Evolutionary conservation across 2,329 filamentous ascomycete genomes (phyloP).

Genomic region (Aspergillus fischeri): DNA sequence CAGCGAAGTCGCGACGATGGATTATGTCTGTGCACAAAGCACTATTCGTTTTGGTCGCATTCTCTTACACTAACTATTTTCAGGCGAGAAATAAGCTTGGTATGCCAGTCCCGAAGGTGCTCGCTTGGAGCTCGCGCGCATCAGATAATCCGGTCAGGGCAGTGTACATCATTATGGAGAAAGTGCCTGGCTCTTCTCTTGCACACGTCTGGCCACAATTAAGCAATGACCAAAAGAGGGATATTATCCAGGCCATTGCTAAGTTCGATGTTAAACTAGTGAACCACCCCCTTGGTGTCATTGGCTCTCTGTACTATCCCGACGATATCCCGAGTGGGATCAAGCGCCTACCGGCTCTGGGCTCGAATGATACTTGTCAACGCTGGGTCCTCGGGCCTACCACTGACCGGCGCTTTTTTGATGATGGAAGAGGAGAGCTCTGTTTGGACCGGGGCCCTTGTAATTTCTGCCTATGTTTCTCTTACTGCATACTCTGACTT

Average conservation of each 20-base stretch:
- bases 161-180: not conserved
- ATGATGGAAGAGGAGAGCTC: not conserved
- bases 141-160: not conserved
- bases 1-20: slow-evolving; percentile 1
- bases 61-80: not conserved
- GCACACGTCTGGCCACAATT: not conserved
- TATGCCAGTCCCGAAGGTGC: not conserved
- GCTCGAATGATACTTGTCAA: no score
- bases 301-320: not conserved
- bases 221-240: not conserved
- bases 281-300: not conserved
- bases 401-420: not conserved
- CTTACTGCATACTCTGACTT: not conserved
- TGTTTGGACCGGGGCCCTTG: not conserved
- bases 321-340: not conserved
- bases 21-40: not conserved
- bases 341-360: not conserved
- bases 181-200: not conserved
- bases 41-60: not conserved
- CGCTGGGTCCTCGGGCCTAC: not conserved
- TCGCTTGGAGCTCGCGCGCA: not conserved
- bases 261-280: not conserved
- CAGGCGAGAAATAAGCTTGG: not conserved
- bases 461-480: not conserved
- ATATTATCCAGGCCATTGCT: not conserved